Evolutionary conservation across 768 basidiomycete genomes (phyloP).

Genomic region (Lactarius vividus): DNA sequence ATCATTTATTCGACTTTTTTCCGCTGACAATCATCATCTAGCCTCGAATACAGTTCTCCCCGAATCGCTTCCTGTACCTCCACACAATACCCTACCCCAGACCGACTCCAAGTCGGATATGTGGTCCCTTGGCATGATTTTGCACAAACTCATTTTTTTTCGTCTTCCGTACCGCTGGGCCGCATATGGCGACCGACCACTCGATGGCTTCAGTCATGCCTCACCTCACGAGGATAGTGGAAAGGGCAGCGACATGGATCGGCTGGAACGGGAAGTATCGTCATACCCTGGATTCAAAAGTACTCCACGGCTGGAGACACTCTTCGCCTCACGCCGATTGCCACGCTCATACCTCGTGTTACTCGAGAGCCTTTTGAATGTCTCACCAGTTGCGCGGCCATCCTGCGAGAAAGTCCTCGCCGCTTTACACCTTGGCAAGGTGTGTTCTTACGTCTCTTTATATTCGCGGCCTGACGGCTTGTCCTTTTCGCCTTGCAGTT

Average conservation of each 20-base stretch:
- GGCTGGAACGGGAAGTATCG: slow-evolving; percentile 69
- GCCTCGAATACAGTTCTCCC: slow-evolving; percentile 46
- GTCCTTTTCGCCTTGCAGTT: slow-evolving; percentile 1
- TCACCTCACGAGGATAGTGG: slow-evolving; percentile 38
- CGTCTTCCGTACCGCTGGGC: slow-evolving; percentile 80
- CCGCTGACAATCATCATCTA: neutral
- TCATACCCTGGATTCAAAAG: slow-evolving; percentile 72
- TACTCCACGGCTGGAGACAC: slow-evolving; percentile 45
- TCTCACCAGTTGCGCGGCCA: slow-evolving; percentile 59
- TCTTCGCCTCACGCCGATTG: slow-evolving; percentile 69
- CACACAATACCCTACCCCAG: slow-evolving; percentile 62
- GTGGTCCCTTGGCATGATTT: slow-evolving; percentile 97
- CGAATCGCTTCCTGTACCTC: slow-evolving; percentile 72
- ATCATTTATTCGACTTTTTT: neutral
- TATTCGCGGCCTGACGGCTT: neutral
- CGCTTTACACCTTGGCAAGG: slow-evolving; percentile 70
- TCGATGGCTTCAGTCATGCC: neutral
- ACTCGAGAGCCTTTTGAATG: slow-evolving; percentile 67
- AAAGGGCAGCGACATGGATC: slow-evolving; percentile 59
- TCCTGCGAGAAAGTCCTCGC: slow-evolving; percentile 67
- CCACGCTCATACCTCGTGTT: slow-evolving; percentile 69
- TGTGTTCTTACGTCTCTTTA: slow-evolving; percentile 39
- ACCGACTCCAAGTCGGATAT: slow-evolving; percentile 90
- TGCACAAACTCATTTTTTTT: slow-evolving; percentile 92
- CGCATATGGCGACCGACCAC: slow-evolving; percentile 48